phyloP scores from a whole-genome alignment of 768 basidiomycete genomes.

The Kwoniella sp. region DNA sequence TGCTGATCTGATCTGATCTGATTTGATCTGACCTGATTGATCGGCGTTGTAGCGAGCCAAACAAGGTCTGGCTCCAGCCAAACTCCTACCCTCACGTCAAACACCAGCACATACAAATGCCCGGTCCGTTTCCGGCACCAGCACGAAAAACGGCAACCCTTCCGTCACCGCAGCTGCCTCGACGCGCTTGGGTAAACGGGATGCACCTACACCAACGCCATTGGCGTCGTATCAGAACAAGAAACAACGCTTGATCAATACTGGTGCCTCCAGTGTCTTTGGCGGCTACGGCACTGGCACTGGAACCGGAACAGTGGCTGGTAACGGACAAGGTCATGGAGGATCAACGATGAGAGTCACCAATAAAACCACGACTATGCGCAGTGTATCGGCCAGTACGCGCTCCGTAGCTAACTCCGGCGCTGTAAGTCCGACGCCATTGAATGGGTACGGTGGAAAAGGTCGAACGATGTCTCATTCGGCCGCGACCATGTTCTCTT shows the following conservation, averaged over 20 bases:
- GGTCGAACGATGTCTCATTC: constrained; percentile 14
- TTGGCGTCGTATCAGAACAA: constrained; percentile 20
- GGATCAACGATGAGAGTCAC: constrained; percentile 11
- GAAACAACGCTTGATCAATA: constrained; percentile 1
- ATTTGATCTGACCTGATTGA: too few species aligned
- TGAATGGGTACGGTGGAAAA: constrained; percentile 3
- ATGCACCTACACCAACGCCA: constrained; percentile 52
- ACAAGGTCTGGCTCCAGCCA: constrained; percentile 42
- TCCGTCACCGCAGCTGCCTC: constrained; percentile 19
- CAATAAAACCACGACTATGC: background rate
- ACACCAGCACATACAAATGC: constrained; percentile 4
- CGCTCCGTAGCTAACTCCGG: background rate
- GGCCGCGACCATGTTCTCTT: constrained; percentile 5
- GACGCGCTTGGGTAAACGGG: constrained; percentile 29
- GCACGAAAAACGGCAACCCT: too few species aligned
- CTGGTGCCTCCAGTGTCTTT: background rate
- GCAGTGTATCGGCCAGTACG: constrained; percentile 9
- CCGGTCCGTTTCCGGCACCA: background rate
- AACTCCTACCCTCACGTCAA: constrained; percentile 27
- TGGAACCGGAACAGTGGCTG: background rate
- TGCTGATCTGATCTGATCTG: too few species aligned
- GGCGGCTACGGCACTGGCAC: background rate
- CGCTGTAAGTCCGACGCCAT: constrained; percentile 5
- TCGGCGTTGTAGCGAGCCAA: constrained; percentile 31
- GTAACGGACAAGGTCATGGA: background rate